These are phyloP conservation scores for Plenodomus lindquistii DNA, from an alignment of 2,329 filamentous ascomycete genomes.

Conservation along the genomic window DNA sequence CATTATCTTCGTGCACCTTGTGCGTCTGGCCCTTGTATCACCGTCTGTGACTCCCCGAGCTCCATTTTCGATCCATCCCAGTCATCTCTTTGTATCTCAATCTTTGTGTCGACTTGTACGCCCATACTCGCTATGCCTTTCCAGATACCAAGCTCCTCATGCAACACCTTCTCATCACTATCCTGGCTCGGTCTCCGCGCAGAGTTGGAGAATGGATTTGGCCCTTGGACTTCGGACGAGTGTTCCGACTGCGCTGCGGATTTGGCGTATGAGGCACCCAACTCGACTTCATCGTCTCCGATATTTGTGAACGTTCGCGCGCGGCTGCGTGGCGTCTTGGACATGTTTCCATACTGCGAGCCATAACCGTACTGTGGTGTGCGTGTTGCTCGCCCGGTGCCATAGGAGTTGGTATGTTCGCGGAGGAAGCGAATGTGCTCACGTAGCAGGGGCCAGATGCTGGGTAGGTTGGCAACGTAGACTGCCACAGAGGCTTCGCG, in stretches of 20 bases:
- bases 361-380: conserved; percentile 23
- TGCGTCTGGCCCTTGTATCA: conserved; percentile 13
- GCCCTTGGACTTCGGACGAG: conserved; percentile 6
- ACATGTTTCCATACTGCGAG: conserved; percentile 23
- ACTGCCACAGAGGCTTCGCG: conserved; percentile 59
- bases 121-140: conserved; percentile 17
- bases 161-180: conserved; percentile 22
- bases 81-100: conserved; percentile 30
- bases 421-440: conserved; percentile 46
- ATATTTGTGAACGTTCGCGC: conserved; percentile 10
- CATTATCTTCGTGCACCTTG: conserved; percentile 1
- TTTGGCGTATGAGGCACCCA: conserved; percentile 16
- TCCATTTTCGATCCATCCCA: conserved; percentile 16
- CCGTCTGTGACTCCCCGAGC: conserved; percentile 2
- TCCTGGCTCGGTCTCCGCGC: conserved; percentile 15
- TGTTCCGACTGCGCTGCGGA: conserved; percentile 10
- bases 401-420: conserved; percentile 23
- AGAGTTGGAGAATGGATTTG: conserved; percentile 8
- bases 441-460: conserved; percentile 58
- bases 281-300: conserved; percentile 27
- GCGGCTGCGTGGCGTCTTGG: conserved; percentile 14
- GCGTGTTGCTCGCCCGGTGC: conserved; percentile 9
- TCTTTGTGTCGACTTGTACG: conserved; percentile 32
- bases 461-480: conserved; percentile 58
- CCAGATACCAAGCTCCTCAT: conserved; percentile 9